A percentile compares a stretch with the other conserved stretches of the same genome.
These are phyloP conservation scores for Cicer judaicum DNA, from an alignment of 306 rosid species.

Conservation along the genomic window DNA sequence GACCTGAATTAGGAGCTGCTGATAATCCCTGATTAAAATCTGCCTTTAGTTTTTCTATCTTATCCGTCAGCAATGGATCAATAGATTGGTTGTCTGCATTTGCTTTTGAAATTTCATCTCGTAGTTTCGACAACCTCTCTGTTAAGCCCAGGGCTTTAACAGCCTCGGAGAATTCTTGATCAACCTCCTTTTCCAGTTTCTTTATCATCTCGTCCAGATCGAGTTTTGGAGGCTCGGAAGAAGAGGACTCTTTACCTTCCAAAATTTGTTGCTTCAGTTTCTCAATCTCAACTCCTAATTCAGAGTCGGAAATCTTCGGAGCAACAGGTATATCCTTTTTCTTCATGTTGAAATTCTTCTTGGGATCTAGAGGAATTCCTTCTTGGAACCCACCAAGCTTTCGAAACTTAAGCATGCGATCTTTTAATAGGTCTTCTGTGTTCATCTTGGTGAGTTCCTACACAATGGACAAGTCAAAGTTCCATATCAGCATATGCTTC, in stretches of 20 bases:
- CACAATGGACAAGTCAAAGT: conserved; percentile 39
- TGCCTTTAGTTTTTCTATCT: conserved; percentile 64
- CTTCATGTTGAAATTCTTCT: conserved; percentile 70
- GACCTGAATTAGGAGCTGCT: conserved; percentile 66
- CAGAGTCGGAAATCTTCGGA: conserved; percentile 49
- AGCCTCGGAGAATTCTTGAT: conserved; percentile 68
- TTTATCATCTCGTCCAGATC: conserved; percentile 60
- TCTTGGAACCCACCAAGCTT: conserved; percentile 82
- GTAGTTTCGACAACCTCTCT: conserved; percentile 56
- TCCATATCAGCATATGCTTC: conserved; percentile 35
- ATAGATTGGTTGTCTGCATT: conserved; percentile 53
- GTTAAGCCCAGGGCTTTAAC: conserved; percentile 64
- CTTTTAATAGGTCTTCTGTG: conserved; percentile 63
- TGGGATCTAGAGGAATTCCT: conserved; percentile 76
- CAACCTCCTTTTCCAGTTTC: conserved; percentile 67
- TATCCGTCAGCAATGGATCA: conserved; percentile 62
- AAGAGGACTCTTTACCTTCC: conserved; percentile 58
- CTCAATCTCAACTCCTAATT: conserved; percentile 61
- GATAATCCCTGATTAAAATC: conserved; percentile 62
- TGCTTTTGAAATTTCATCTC: conserved; percentile 61
- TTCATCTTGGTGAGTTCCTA: conserved; percentile 79
- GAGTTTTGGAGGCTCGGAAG: conserved; percentile 45
- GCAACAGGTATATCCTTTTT: conserved; percentile 58
- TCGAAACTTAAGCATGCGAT: conserved; percentile 81
- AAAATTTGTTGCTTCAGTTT: conserved; percentile 61